phyloP scores from a whole-genome alignment of 83 land plant species.

The Thuja plicata region DNA sequence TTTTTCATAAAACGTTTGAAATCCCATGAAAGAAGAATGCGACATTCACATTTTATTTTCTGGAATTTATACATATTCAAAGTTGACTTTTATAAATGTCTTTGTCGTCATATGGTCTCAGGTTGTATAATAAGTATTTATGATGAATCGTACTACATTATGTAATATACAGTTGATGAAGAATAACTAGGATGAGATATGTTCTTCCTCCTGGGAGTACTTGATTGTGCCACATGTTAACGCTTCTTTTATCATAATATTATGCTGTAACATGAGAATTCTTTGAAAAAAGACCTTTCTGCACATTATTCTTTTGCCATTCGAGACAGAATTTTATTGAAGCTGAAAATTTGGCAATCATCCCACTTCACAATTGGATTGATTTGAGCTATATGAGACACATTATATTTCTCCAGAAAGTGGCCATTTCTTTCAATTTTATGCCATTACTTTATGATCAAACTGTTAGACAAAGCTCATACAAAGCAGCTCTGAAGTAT shows the following conservation, averaged over 20 bases:
- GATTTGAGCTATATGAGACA: neutral
- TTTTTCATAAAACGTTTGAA: neutral
- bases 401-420: neutral
- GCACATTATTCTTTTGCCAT: neutral
- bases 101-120: neutral
- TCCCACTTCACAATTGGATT: neutral
- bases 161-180: neutral
- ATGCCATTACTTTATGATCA: neutral
- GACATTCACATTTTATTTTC: neutral
- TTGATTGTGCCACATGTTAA: neutral
- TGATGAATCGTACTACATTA: neutral
- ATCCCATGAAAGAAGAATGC: neutral
- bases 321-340: neutral
- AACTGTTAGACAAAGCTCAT: neutral
- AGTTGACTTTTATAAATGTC: neutral
- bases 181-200: neutral
- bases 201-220: neutral
- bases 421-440: neutral
- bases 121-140: neutral
- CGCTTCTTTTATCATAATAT: conserved; percentile 3
- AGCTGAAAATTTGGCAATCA: conserved; percentile 1
- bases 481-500: neutral
- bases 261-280: neutral
- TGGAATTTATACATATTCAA: neutral
- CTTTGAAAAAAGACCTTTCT: neutral